Evolutionary conservation across 257 asterid species (phyloP), one percentile per base, ranked within the genome.

Genomic region (Cynanchum wilfordii): DNA sequence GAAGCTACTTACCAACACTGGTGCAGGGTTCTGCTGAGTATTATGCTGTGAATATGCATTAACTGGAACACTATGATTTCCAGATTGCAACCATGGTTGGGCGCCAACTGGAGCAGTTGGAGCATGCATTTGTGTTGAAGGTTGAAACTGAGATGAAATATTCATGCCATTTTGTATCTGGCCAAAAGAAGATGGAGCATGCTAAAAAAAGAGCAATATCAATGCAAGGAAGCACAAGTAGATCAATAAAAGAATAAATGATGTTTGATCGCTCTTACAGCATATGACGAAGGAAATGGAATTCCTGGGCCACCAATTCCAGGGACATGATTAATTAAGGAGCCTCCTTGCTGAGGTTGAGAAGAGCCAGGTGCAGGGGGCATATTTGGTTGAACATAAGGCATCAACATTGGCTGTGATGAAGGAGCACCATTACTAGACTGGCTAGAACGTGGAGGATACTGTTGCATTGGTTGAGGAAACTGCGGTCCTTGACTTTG

Each of bases 401-500:
- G 68, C 72, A 73, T 50, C 5, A 73, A 76, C 57, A 75, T 68
- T 50, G 79, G 74, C 82, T 76, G 85, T 24, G 89, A 82, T 59
- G 92, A 70, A 66, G 86, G 91, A 49, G 82, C 76, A 68, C 73
- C 82, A 71, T 76, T 87, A 58, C 89, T 91, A 64, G 87, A 80
- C 79, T 87, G 97, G 54, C 80, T 38, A 45, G 89, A 87, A 45
- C 87, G 83, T 33, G 76, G 83, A 82, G 86, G 79, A 83, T 84
- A 91, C 72, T 88, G 96, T 73, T 82, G 98, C 86, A 81, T 81
- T 68, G 85, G 81, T 80, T 92, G 98, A 76, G 97, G 85, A 86
- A 81, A 91, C 74, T 79, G 96, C 70, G 84, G 87, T 12, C 68
- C 84, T 62, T 89, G 96, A 81, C 76, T 81, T 83, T 87, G 96